These are phyloP conservation scores for Moesziomyces sp. DNA, from an alignment of 1,284 basidiomycete genomes.

Conservation along the genomic window DNA sequence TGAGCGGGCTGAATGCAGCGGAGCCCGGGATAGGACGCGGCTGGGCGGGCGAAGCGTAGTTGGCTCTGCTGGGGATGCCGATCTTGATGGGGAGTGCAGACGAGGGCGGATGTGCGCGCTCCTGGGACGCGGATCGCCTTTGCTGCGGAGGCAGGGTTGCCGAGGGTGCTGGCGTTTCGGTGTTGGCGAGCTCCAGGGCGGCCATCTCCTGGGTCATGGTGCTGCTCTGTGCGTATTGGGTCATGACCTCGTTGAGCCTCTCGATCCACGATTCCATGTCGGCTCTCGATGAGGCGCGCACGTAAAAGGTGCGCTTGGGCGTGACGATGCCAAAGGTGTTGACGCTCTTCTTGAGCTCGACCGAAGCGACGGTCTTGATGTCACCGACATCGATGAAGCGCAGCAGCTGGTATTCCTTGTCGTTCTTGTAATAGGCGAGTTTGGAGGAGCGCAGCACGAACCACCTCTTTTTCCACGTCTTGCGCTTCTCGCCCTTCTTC, in stretches of 20 bases:
- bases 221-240: constrained; percentile 68
- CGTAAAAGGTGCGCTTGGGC: constrained; percentile 89
- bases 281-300: constrained; percentile 78
- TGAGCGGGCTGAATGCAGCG: constrained; percentile 50
- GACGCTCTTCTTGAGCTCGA: constrained; percentile 87
- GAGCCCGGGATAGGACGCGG: constrained; percentile 49
- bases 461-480: constrained; percentile 99
- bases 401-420: constrained; percentile 77
- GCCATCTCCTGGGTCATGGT: constrained; percentile 59
- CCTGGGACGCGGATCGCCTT: constrained; percentile 34
- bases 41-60: constrained; percentile 46
- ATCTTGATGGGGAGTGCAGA: constrained; percentile 49
- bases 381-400: constrained; percentile 87
- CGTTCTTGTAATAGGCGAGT: constrained; percentile 96
- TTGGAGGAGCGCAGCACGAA: constrained; percentile 92
- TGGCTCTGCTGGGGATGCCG: constrained; percentile 47
- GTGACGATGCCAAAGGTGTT: constrained; percentile 94
- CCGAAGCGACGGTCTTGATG: constrained; percentile 88
- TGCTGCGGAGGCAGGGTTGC: constrained; percentile 27
- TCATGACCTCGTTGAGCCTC: constrained; percentile 81
- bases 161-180: constrained; percentile 34
- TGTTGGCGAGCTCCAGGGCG: constrained; percentile 35
- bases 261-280: constrained; percentile 87
- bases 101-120: constrained; percentile 11
- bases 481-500: constrained; percentile 96